Conservation (phyloP, 1,284 basidiomycete species). For the Cryptococcus sp. region DNA sequence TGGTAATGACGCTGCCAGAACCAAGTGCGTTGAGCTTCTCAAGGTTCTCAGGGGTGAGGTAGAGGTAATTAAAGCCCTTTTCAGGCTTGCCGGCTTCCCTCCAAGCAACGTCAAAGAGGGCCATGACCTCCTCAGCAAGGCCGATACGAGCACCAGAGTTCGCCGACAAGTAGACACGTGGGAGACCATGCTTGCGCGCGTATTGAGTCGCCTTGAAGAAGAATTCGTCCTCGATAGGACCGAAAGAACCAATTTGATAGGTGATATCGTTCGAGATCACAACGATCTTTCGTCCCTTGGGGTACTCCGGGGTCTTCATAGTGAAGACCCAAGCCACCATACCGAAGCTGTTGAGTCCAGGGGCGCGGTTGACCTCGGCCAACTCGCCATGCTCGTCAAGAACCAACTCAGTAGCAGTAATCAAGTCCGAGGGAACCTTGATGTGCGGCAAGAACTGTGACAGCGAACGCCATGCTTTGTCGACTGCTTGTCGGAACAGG, state of each 20-base stretch:
- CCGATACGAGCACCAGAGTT: constrained; percentile 98
- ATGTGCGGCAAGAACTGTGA: constrained; percentile 67
- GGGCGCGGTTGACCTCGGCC: constrained; percentile 82
- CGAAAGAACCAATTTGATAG: constrained; percentile 97
- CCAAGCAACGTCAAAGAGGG: constrained; percentile 91
- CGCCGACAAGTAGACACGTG: constrained; percentile 95
- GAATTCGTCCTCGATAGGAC: constrained; percentile 92
- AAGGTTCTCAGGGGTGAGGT: constrained; percentile 83
- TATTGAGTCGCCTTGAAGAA: constrained; percentile 95
- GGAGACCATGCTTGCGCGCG: constrained; percentile 82
- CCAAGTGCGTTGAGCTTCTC: constrained; percentile 81
- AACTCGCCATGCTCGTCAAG: constrained; percentile 90
- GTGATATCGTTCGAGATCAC: constrained; percentile 99
- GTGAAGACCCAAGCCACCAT: constrained; percentile 99
- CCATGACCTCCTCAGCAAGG: constrained; percentile 87
- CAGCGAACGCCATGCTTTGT: constrained; percentile 85
- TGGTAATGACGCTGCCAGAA: constrained; percentile 73
- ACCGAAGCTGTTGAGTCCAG: constrained; percentile 92
- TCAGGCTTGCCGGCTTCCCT: constrained; percentile 76
- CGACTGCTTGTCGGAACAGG: constrained; percentile 93
- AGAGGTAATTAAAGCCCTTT: constrained; percentile 96
- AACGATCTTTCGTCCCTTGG: constrained; percentile 80
- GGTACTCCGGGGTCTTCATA: constrained; percentile 90
- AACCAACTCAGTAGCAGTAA: constrained; percentile 87
- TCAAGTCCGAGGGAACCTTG: constrained; percentile 71